Conservation (phyloP, 257 asterid species). For the Thymus quinquecostatus region DNA sequence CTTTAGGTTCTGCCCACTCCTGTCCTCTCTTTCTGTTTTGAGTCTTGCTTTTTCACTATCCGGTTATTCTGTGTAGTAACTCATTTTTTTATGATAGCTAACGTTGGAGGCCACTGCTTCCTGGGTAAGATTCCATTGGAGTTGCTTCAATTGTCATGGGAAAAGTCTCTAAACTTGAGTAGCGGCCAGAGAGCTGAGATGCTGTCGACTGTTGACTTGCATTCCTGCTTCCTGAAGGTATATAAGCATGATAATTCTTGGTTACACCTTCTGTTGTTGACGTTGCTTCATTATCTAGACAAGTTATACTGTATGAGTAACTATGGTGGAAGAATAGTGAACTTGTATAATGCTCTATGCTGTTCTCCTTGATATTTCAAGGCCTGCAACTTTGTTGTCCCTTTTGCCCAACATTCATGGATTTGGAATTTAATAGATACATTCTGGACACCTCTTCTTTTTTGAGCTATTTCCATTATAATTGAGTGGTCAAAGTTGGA, state of each 20-base stretch:
- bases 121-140: slow-evolving; percentile 91
- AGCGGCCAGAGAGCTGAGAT: slow-evolving; percentile 89
- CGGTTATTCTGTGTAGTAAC: slow-evolving; percentile 28
- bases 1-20: background rate
- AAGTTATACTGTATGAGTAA: background rate
- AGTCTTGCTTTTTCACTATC: slow-evolving; percentile 5
- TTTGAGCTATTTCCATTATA: too few relatives aligned
- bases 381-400: background rate
- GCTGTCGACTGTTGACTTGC: slow-evolving; percentile 80
- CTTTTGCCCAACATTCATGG: too few relatives aligned
- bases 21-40: background rate
- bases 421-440: too few relatives aligned
- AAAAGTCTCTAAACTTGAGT: slow-evolving; percentile 74
- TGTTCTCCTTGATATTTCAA: slow-evolving; percentile 6
- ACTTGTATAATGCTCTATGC: slow-evolving; percentile 17
- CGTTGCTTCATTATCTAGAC: slow-evolving; percentile 20
- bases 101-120: slow-evolving; percentile 76
- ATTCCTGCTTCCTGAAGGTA: slow-evolving; percentile 84
- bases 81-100: slow-evolving; percentile 51
- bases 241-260: slow-evolving; percentile 19
- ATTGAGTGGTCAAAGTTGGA: too few relatives aligned
- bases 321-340: slow-evolving; percentile 18
- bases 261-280: slow-evolving; percentile 8
- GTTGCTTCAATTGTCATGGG: slow-evolving; percentile 77
- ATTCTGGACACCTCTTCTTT: too few relatives aligned